Base-by-base conservation (phyloP, 305 asterid genomes). In the Salvia sclarea region DNA sequence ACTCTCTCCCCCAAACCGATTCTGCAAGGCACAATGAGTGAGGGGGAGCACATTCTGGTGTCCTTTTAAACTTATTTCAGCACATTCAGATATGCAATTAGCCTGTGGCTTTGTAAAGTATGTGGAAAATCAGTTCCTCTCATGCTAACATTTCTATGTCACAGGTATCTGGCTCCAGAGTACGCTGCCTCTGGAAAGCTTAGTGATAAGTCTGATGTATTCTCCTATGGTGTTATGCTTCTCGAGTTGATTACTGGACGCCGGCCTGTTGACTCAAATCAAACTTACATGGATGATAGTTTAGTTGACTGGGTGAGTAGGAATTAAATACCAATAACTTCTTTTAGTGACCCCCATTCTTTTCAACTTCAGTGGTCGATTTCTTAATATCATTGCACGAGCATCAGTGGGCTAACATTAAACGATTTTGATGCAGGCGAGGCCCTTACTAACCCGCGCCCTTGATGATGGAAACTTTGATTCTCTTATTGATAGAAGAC, bases 131-230 rank as follows among this genome's bases (percentile, higher is more conserved):
- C 18, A 50, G 47, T 44, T 37, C 40, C 3, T 6, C 14, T 7
- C 28, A 49, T 68, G 57, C 50, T 68, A 49, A 54, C 41, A 17
- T 45, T 70, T 60, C 4, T 3, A 50, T 52, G 40, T 16, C 18
- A 61, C 62, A 85, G 96, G 81, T 89, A 89, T 78, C 64, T 89
- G 68, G 96, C 96, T 52, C 96, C 96, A 10, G 96, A 89, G 21
- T 89, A 89, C 65, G 96, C 96, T 24, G 74, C 94, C 48, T 85
- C 91, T 0, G 96, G 96, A 28, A 89, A 89, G 65, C 94, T 89
- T 49, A 80, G 88, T 0, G 96, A 89, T 0, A 88, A 81, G 79
- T 88, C 96, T 0, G 96, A 88, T 64, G 96, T 88, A 14, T 88
- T 86, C 81, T 88, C 96, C 33, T 88, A 78, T 17, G 96, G 96